Evolutionary conservation across 768 basidiomycete genomes (phyloP).

Genomic region (Paxillus rubicundulus): DNA sequence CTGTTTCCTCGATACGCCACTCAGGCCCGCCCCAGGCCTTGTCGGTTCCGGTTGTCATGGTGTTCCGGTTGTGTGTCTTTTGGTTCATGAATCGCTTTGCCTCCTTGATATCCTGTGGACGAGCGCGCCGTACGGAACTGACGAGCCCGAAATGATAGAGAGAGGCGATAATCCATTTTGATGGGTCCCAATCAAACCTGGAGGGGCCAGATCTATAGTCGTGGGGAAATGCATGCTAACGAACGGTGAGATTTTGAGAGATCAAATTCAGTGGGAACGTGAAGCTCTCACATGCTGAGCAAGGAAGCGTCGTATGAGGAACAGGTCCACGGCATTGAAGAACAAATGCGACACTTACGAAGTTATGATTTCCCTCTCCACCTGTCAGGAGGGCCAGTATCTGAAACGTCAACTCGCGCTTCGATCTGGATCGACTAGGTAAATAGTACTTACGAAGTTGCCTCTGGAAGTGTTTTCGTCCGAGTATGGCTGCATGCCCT

Average conservation of each 20-base stretch:
- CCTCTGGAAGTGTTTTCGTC: slow-evolving; percentile 78
- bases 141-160: slow-evolving; percentile 50
- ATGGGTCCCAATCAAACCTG: slow-evolving; percentile 69
- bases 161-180: slow-evolving; percentile 69
- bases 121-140: slow-evolving; percentile 47
- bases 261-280: neutral
- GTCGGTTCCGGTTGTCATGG: slow-evolving; percentile 14
- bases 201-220: slow-evolving; percentile 73
- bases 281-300: slow-evolving; percentile 42
- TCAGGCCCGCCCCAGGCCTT: slow-evolving; percentile 34
- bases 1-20: slow-evolving; percentile 42
- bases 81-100: slow-evolving; percentile 48
- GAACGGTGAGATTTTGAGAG: neutral
- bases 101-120: slow-evolving; percentile 46
- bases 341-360: slow-evolving; percentile 41
- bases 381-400: slow-evolving; percentile 65
- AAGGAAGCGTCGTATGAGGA: neutral
- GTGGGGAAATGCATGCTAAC: slow-evolving; percentile 74
- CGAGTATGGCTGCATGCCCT: slow-evolving; percentile 76
- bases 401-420: slow-evolving; percentile 31
- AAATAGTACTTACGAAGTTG: slow-evolving; percentile 50
- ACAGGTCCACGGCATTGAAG: neutral
- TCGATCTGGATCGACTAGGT: neutral
- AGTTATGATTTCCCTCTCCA: slow-evolving; percentile 80
- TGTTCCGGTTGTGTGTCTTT: slow-evolving; percentile 31